Base-by-base conservation (phyloP, 2,329 filamentous ascomycete genomes). In the Tolypocladium ovalisporum region DNA sequence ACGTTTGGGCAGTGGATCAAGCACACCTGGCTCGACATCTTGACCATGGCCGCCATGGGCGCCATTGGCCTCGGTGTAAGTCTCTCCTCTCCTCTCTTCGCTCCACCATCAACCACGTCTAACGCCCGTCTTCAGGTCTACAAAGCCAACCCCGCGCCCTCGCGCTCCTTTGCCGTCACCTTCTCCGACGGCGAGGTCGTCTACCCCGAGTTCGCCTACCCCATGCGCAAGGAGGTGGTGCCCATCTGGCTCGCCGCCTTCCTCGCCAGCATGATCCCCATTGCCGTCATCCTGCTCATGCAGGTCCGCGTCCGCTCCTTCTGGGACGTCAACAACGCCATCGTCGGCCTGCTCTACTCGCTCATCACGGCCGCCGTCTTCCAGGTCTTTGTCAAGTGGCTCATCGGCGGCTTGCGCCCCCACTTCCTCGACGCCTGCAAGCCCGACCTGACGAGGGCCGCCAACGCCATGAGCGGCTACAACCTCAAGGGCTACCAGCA, bases 331-430 rank as follows among this genome's bases (percentile, higher is more conserved):
- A 89, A 89, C 75, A 90, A 90, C 67, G 86, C 81, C 51, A 74
- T 85, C 54, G 77, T 89, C 53, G 87, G 87, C 17, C 79, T 90
- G 0, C 71, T 89, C 0, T 90, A 90, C 75, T 77, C 82, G 0
- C 78, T 89, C 61, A 87, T 89, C 71, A 76, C 79, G 7, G 85
- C 85, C 4, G 84, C 86, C n/a, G 82, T 90, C 54, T 89, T 90
- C 73, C 87, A 90, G 66, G 86, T 90, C 62, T 86, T 89, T 66
- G 65, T 90, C 68, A 90, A 90, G 71, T 86, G 81, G 79, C 79
- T 90, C 47, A 88, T 90, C 61, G 87, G 87, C 17, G 87, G 86
- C 17, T 73, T 87, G 24, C 79, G 86, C n/a, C 87, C 87, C 1
- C 84, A 89, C 68, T 90, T 89, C 73, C 77, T 90, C 24, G 78